Evolutionary conservation across 139 green algal species (phyloP), one percentile per base, ranked within the genome.

Genomic region (Eudorina sp.): DNA sequence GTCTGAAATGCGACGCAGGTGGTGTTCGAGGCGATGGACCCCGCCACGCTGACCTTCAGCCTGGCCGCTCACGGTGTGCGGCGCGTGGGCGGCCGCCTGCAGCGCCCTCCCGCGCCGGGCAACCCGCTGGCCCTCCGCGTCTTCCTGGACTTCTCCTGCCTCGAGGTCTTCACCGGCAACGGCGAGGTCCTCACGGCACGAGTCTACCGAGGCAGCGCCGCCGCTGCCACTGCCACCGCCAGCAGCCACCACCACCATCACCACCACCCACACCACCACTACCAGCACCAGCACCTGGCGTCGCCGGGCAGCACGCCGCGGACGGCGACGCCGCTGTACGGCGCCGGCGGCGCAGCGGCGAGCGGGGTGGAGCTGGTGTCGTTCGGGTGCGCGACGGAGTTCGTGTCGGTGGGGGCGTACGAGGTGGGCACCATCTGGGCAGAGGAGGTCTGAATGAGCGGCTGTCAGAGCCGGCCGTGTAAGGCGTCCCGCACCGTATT

Each of bases 91-190:
- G 94, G 96, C 5, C 84, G 76, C 25, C 76, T 98, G 27, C 89
- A 89, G 83, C 72, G 75, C 29, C 84, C 80, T 1, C 78, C 88
- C 0, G 89, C 91, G 23, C 60, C 69, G 0, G 92, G 94, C 0
- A 43, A 89, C 25, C 85, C 90, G 0, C 74, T 97, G 53, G 46
- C 85, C 43, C 92, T 98, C 75, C 92, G 96, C 4, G 53, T 98
- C 2, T 83, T 98, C 53, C 75, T 98, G 29, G 96, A 98, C 84
- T 88, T 94, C 88, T 97, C 93, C 43, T 94, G 92, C 53, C 60
- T 97, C 5, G 95, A 98, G 85, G 92, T 96, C 2, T 95, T 94
- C 70, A 91, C 89, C 31, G 91, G 84, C 27, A 86, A 21, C 13
- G 93, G 93, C 34, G 91, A 95, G 86, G 93, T 94, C 68, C 91